These are phyloP conservation scores for Pseudogymnoascus sp. DNA, from an alignment of 2,329 filamentous ascomycete species.

Conservation along the genomic window DNA sequence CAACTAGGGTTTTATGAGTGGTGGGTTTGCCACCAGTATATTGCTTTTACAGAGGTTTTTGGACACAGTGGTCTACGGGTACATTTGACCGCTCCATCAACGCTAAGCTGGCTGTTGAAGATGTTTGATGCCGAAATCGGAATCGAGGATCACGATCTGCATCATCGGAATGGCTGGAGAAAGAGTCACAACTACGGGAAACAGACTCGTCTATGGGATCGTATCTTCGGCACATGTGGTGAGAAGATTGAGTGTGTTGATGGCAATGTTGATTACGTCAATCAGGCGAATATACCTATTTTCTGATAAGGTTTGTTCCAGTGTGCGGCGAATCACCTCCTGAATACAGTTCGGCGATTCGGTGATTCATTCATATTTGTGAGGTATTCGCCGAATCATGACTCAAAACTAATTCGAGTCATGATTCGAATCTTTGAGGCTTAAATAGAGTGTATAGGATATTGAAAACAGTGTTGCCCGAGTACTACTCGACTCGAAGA, in stretches of 20 bases:
- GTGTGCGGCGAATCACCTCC: too few species aligned
- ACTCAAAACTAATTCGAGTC: too few species aligned
- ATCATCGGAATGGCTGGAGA: conserved; percentile 35
- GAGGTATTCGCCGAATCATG: too few species aligned
- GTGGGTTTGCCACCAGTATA: conserved; percentile 40
- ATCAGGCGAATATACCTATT: conserved; percentile 26
- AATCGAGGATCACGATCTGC: conserved; percentile 39
- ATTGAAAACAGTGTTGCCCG: background rate
- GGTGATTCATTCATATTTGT: too few species aligned
- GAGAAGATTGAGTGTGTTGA: conserved; percentile 31
- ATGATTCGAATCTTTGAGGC: too few species aligned
- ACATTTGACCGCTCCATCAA: conserved; percentile 29
- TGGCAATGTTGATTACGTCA: conserved; percentile 29
- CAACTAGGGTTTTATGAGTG: conserved; percentile 41
- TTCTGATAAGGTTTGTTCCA: conserved; percentile 9
- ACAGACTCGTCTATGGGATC: conserved; percentile 33
- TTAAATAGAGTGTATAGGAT: too few species aligned
- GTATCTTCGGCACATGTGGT: conserved; percentile 31
- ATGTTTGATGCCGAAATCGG: conserved; percentile 31
- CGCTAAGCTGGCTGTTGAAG: conserved; percentile 30
- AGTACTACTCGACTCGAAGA: background rate
- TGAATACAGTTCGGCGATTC: too few species aligned
- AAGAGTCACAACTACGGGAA: conserved; percentile 35
- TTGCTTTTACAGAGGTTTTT: conserved; percentile 34
- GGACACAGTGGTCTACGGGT: conserved; percentile 36